Evolutionary conservation across 768 basidiomycete genomes (phyloP).

Genomic region (Serendipita indica): DNA sequence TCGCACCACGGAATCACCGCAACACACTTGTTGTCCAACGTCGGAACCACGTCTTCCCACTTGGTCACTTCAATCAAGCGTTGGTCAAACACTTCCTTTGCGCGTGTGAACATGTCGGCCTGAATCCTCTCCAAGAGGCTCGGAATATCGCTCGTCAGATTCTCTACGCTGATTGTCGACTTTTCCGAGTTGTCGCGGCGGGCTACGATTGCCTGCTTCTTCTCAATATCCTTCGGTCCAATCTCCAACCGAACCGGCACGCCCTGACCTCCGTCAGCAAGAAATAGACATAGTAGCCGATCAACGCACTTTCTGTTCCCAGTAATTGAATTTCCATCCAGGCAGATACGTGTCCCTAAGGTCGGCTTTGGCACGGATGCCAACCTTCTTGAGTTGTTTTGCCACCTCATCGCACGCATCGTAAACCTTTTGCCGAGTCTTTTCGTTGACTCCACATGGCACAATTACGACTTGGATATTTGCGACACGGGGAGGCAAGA

Average conservation of each 20-base stretch:
- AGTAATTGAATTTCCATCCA: constrained; percentile 98
- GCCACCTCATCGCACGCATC: constrained; percentile 67
- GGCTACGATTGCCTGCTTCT: constrained; percentile 66
- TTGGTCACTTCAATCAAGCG: constrained; percentile 57
- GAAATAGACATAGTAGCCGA: neutral
- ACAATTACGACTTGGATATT: constrained; percentile 79
- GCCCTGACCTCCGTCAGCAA: constrained; percentile 37
- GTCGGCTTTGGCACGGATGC: constrained; percentile 77
- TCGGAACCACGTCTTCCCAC: constrained; percentile 90
- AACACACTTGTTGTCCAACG: constrained; percentile 75
- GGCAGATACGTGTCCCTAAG: constrained; percentile 92
- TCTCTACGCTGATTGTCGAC: constrained; percentile 35
- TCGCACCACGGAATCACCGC: constrained; percentile 96
- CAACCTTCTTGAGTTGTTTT: constrained; percentile 50
- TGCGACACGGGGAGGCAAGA: constrained; percentile 96
- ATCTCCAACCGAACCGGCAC: constrained; percentile 95
- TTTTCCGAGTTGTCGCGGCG: constrained; percentile 69
- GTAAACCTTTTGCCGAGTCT: constrained; percentile 62
- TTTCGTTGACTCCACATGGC: constrained; percentile 87
- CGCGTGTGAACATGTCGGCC: constrained; percentile 68
- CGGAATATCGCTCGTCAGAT: constrained; percentile 37
- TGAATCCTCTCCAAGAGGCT: constrained; percentile 75
- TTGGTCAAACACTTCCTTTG: constrained; percentile 55
- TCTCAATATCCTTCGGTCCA: constrained; percentile 81
- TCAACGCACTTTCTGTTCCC: constrained; percentile 80